Conservation (phyloP, 345 rosid species). For the Draba incana region DNA sequence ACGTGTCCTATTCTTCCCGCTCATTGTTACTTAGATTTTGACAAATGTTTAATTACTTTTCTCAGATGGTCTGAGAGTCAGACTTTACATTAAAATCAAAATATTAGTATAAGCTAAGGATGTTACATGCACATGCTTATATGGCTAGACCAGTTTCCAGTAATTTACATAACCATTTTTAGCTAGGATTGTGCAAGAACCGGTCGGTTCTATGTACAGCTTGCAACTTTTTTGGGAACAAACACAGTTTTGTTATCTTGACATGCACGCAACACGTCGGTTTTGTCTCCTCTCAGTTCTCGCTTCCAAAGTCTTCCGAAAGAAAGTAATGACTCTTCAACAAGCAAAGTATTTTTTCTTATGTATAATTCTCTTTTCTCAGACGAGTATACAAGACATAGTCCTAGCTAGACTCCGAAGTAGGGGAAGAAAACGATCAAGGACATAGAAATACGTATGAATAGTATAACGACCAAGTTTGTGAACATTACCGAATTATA, state of each 20-base stretch:
- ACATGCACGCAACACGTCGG: constrained; percentile 31
- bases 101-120: neutral
- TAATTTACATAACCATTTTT: neutral
- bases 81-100: neutral
- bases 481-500: constrained; percentile 23
- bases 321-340: constrained; percentile 21
- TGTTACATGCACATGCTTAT: neutral
- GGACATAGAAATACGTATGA: constrained; percentile 13
- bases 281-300: constrained; percentile 31
- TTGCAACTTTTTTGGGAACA: constrained; percentile 29
- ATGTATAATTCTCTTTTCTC: constrained; percentile 14
- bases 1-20: no score
- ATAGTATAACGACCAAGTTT: constrained; percentile 10
- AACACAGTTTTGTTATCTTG: constrained; percentile 17
- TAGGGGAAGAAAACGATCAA: constrained; percentile 18
- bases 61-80: neutral
- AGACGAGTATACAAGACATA: neutral
- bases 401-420: constrained; percentile 1
- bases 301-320: constrained; percentile 11
- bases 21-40: no score
- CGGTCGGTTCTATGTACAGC: neutral
- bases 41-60: constrained; percentile 15
- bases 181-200: neutral
- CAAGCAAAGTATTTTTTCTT: constrained; percentile 42
- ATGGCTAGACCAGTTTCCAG: neutral